Conservation (phyloP, 768 basidiomycete species). For the Trametes cinnabarina region DNA sequence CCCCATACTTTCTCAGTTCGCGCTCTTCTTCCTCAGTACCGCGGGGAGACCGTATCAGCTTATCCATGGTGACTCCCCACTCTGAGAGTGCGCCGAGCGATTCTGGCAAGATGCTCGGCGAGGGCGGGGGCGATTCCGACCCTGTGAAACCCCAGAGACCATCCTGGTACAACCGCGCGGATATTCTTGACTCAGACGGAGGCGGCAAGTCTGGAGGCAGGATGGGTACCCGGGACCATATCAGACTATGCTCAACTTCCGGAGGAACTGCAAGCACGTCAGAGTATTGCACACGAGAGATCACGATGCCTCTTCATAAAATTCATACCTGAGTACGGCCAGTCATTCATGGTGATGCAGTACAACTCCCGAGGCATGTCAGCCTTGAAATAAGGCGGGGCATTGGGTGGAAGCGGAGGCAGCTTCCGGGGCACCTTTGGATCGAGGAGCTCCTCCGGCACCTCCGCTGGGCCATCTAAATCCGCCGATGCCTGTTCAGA, state of each 20-base stretch:
- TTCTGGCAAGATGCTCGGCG: slow-evolving; percentile 54
- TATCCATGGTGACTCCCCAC: slow-evolving; percentile 67
- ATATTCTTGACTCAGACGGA: slow-evolving; percentile 35
- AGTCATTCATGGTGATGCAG: slow-evolving; percentile 79
- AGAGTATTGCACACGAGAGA: background rate
- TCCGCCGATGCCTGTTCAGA: slow-evolving; percentile 1
- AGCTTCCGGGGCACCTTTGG: slow-evolving; percentile 9
- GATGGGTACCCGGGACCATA: slow-evolving; percentile 78
- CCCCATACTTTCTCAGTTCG: slow-evolving; percentile 49
- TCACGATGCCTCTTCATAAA: no score
- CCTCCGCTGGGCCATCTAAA: background rate
- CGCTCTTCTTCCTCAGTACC: slow-evolving; percentile 53
- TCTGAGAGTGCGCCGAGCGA: slow-evolving; percentile 64
- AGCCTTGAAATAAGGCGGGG: slow-evolving; percentile 63
- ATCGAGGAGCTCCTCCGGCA: background rate
- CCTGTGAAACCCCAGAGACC: slow-evolving; percentile 86
- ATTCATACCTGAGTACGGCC: slow-evolving; percentile 78
- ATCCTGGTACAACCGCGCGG: slow-evolving; percentile 62
- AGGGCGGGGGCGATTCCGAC: slow-evolving; percentile 47
- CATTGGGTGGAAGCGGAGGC: slow-evolving; percentile 34
- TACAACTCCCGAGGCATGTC: slow-evolving; percentile 57
- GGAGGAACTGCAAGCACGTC: slow-evolving; percentile 49
- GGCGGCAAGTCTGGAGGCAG: slow-evolving; percentile 56
- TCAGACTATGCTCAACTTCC: slow-evolving; percentile 69
- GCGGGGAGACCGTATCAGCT: slow-evolving; percentile 50